A percentile compares a stretch with the other conserved stretches of the same genome.
phyloP scores from a whole-genome alignment of 306 rosid species.

The Quercus aquifolioides region DNA sequence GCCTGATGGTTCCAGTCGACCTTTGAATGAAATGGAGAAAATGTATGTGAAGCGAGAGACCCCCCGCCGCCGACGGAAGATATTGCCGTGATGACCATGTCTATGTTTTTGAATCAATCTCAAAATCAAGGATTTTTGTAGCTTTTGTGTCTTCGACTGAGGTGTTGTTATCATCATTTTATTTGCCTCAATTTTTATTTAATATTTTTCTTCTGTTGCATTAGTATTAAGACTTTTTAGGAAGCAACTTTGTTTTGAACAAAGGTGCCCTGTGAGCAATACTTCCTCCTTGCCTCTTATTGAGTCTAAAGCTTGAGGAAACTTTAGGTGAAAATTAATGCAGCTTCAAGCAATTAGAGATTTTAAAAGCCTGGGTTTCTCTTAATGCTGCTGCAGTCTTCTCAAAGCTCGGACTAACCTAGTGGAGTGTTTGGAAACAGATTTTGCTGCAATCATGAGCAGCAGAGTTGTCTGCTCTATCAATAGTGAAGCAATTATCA shows the following conservation, averaged over 20 bases:
- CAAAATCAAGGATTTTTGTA: not conserved
- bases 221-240: not conserved
- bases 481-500: too few relatives aligned
- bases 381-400: not conserved
- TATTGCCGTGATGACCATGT: conserved; percentile 56
- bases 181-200: not conserved
- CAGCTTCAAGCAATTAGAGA: not conserved
- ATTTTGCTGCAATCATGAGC: not conserved
- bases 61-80: conserved; percentile 71
- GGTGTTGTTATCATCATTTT: not conserved
- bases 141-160: not conserved
- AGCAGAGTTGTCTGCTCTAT: not conserved
- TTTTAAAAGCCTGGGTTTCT: not conserved
- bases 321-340: not conserved
- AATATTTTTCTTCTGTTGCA: not conserved
- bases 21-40: conserved; percentile 78
- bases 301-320: not conserved
- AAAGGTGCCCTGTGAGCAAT: not conserved
- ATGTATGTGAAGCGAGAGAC: conserved; percentile 86
- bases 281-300: not conserved
- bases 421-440: not conserved
- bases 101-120: not conserved
- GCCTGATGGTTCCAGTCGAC: conserved; percentile 88
- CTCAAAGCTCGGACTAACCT: not conserved
- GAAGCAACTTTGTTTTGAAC: not conserved